phyloP scores from a whole-genome alignment of 2,329 filamentous ascomycete genomes.

The Fusarium sp. region DNA sequence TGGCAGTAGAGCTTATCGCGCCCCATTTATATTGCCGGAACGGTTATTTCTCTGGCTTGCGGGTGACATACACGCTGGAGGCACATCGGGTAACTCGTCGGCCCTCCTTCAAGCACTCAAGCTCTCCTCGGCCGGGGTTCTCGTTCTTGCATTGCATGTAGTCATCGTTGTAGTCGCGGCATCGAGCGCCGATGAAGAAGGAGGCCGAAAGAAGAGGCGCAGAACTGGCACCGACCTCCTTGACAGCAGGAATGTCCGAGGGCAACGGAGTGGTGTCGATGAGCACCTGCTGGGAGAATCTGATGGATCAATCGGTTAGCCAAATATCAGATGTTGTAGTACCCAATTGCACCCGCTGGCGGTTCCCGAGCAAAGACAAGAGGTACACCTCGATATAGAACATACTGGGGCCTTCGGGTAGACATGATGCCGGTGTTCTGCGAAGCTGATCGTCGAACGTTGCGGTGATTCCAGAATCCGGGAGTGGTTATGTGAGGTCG shows the following conservation, averaged over 20 bases:
- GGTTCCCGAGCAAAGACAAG: background rate
- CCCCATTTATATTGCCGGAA: background rate
- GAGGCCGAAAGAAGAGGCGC: conserved; percentile 91
- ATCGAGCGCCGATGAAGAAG: conserved; percentile 97
- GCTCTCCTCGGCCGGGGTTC: conserved; percentile 88
- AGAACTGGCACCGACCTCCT: conserved; percentile 92
- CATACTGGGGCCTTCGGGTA: conserved; percentile 59
- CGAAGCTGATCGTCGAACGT: conserved; percentile 47
- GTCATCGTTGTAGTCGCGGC: conserved; percentile 96
- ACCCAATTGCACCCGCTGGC: conserved; percentile 41
- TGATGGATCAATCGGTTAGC: conserved; percentile 59
- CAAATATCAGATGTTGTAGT: conserved; percentile 30
- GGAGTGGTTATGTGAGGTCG: conserved; percentile 47
- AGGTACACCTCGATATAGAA: conserved; percentile 25
- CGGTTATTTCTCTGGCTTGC: background rate
- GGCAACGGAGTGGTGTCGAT: conserved; percentile 97
- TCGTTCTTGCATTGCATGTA: conserved; percentile 99
- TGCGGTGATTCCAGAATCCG: conserved; percentile 48
- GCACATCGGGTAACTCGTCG: conserved; percentile 97
- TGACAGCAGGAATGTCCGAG: conserved; percentile 88
- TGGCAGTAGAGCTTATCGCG: background rate
- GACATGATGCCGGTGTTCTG: conserved; percentile 55
- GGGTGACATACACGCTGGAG: conserved; percentile 84
- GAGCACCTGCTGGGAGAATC: conserved; percentile 94
- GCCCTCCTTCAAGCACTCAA: conserved; percentile 96